These are phyloP conservation scores for Suhomyces ambrosiae DNA, from an alignment of 1,139 yeast genomes.

Conservation along the genomic window DNA sequence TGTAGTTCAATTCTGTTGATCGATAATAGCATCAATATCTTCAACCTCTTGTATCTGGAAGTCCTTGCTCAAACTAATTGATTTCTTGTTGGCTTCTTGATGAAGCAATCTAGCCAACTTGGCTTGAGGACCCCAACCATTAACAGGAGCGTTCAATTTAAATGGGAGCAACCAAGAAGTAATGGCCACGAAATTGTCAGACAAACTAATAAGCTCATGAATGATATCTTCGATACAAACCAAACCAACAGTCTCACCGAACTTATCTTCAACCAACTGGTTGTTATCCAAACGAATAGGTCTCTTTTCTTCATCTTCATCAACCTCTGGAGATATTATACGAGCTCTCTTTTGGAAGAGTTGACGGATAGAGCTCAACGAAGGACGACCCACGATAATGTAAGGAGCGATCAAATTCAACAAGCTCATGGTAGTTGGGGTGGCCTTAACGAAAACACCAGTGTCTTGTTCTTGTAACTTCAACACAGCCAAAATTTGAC, in stretches of 20 bases:
- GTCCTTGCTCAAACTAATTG: constrained; percentile 61
- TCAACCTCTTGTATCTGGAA: constrained; percentile 66
- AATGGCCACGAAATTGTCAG: constrained; percentile 62
- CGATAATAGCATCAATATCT: constrained; percentile 64
- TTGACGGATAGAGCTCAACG: constrained; percentile 68
- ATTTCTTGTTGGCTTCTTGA: constrained; percentile 45
- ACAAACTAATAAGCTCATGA: constrained; percentile 64
- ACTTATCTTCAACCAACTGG: constrained; percentile 68
- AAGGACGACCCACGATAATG: constrained; percentile 72
- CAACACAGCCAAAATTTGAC: constrained; percentile 56
- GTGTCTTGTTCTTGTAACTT: constrained; percentile 61
- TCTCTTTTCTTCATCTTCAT: constrained; percentile 33
- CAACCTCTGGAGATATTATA: constrained; percentile 42
- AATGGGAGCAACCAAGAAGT: constrained; percentile 70
- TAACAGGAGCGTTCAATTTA: constrained; percentile 65
- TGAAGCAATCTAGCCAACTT: constrained; percentile 54
- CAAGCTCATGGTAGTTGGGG: constrained; percentile 56
- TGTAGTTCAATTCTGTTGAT: constrained; percentile 59
- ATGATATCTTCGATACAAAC: constrained; percentile 80
- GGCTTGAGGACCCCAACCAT: constrained; percentile 69
- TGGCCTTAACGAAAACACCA: constrained; percentile 71
- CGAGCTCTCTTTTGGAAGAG: constrained; percentile 76
- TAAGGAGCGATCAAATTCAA: constrained; percentile 71
- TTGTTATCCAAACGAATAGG: constrained; percentile 57
- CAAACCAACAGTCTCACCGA: constrained; percentile 65